Base-by-base conservation (phyloP, 2,329 filamentous ascomycete species). In the Sclerotiophoma versabilis region DNA sequence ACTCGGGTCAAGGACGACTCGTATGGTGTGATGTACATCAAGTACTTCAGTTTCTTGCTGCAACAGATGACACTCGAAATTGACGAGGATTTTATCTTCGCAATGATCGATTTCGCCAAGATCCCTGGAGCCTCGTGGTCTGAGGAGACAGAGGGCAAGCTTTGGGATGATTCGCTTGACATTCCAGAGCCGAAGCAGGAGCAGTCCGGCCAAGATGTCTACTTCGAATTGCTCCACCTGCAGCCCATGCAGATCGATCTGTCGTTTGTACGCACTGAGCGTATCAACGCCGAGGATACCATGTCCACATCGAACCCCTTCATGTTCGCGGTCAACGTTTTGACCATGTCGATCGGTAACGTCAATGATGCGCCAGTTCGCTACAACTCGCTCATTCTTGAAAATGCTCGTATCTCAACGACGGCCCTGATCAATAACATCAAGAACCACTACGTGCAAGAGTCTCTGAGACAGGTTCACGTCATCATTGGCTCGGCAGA, bases 311-410 rank as follows among this genome's bases (percentile, higher is more conserved):
- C 92, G 34, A 99, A 96, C 70, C 96, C 96, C 0, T 83, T 99
- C 74, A 98, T 98, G 93, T 99, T 98, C 79, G 93, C 97, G 72
- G 87, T 98, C 74, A 98, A 99, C 70, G 91, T 98, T 63, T 87
- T 99, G 81, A 98, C 96, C 0, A 99, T 99, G 95, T 96, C 95
- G 12, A 95, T 99, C 68, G 95, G 95, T 60, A 99, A 99, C 68
- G 92, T 99, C 80, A 99, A 99, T 68, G 96, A 99, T 76, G 95
- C 95, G 6, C 96, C 95, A 0, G 87, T 99, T 47, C 88, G 92
- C 41, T 87, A 99, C 72, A 99, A 98, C 60, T 92, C 95, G 1
- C 80, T 99, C 20, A 90, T 99, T 79, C 79, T 99, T 20, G 95
- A 99, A 75, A 99, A 99, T 66, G 93, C 95, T 37, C 87, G 95